Evolutionary conservation across 2,329 filamentous ascomycete species (phyloP).

Genomic region (Colletotrichum orchidophilum): DNA sequence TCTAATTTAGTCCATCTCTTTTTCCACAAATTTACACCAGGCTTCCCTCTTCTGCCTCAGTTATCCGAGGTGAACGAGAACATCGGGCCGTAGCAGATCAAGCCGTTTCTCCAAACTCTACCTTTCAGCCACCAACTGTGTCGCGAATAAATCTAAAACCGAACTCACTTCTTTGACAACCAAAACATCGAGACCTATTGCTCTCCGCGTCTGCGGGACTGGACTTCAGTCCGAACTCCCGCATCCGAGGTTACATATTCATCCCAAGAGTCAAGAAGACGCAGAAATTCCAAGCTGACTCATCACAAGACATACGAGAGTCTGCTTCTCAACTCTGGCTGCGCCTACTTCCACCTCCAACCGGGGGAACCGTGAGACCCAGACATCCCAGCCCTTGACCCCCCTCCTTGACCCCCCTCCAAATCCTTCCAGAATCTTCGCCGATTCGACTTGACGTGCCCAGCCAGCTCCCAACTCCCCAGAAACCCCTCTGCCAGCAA

Average conservation of each 20-base stretch:
- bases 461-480: background rate
- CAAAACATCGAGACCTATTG: background rate
- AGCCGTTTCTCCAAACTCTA: background rate
- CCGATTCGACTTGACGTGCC: background rate
- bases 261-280: background rate
- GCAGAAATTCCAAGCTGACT: background rate
- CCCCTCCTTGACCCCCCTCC: background rate
- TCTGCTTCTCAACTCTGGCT: background rate
- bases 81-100: too few relatives aligned
- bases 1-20: background rate
- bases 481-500: background rate
- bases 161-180: background rate
- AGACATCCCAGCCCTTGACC: background rate
- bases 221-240: background rate
- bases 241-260: background rate
- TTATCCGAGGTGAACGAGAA: background rate
- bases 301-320: background rate
- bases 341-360: background rate
- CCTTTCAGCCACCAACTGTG: background rate
- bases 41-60: background rate
- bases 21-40: background rate
- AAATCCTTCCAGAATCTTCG: constrained; percentile 8
- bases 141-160: background rate
- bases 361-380: background rate
- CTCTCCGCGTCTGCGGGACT: background rate